A percentile compares a stretch with the other conserved stretches of the same genome.
Evolutionary conservation across 192 early-diverging fungal genomes (phyloP).

Genomic region (Mortierella alpina): DNA sequence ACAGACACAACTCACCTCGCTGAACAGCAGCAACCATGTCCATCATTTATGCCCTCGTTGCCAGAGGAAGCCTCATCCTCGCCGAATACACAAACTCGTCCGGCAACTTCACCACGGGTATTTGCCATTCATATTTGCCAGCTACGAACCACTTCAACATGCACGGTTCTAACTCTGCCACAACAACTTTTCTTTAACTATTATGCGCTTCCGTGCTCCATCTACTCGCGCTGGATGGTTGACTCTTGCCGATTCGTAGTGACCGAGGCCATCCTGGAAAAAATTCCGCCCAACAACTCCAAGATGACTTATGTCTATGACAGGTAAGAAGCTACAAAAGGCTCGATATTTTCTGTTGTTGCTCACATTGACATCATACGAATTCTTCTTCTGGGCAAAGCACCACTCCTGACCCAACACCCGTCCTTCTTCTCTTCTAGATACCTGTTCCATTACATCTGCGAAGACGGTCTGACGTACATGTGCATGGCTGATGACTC

Average conservation of each 20-base stretch:
- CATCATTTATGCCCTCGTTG: conserved; percentile 85
- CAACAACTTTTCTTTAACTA: neutral
- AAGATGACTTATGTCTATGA: conserved; percentile 95
- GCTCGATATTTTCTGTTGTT: neutral
- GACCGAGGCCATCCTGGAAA: conserved; percentile 88
- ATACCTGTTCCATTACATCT: conserved; percentile 93
- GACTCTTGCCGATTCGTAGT: conserved; percentile 50
- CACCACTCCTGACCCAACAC: neutral
- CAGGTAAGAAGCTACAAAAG: conserved; percentile 58
- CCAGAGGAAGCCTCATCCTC: conserved; percentile 79
- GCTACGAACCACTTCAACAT: neutral
- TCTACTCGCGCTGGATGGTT: neutral
- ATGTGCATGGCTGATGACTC: conserved; percentile 86
- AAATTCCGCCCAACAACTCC: conserved; percentile 90
- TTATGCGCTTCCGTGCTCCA: neutral
- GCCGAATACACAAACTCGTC: conserved; percentile 84
- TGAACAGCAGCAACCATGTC: conserved; percentile 58
- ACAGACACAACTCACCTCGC: conserved; percentile 3
- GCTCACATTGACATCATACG: neutral
- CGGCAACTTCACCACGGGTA: conserved; percentile 83
- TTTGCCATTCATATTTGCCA: neutral
- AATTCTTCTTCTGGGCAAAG: neutral
- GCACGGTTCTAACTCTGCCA: neutral
- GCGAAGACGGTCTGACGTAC: conserved; percentile 81
- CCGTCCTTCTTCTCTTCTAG: conserved; percentile 47